phyloP scores from a whole-genome alignment of 2,329 filamentous ascomycete species.

The Pseudogymnoascus pannorum region DNA sequence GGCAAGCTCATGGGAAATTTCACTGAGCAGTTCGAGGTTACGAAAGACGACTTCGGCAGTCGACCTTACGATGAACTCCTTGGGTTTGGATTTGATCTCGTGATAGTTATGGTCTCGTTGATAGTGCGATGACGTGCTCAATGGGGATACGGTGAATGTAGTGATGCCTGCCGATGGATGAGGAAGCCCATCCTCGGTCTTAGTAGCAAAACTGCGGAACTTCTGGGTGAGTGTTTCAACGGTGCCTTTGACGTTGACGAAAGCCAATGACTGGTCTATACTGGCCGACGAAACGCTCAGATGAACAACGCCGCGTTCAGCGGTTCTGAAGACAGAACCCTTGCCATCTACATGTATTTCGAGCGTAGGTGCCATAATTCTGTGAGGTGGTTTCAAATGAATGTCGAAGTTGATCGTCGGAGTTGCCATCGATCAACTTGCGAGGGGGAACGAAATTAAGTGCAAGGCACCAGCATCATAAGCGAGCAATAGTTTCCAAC shows the following conservation, averaged over 20 bases:
- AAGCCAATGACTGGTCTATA: background rate
- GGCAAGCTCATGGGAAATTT: conserved; percentile 14
- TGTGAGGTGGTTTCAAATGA: background rate
- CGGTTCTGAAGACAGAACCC: conserved; percentile 17
- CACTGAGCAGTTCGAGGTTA: conserved; percentile 15
- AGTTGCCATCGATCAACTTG: background rate
- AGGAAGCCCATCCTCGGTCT: conserved; percentile 16
- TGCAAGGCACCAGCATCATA: background rate
- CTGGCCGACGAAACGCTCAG: conserved; percentile 11
- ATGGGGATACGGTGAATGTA: conserved; percentile 16
- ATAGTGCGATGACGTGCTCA: conserved; percentile 11
- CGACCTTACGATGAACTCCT: conserved; percentile 12
- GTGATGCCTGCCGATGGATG: conserved; percentile 19
- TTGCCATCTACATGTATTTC: conserved; percentile 18
- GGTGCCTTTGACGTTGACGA: conserved; percentile 11
- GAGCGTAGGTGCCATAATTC: conserved; percentile 15
- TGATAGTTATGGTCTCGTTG: background rate
- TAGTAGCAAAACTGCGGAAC: conserved; percentile 15
- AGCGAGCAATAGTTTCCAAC: background rate
- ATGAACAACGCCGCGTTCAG: conserved; percentile 18
- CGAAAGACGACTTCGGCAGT: conserved; percentile 19
- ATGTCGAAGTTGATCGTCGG: background rate
- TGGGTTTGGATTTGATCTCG: conserved; percentile 4
- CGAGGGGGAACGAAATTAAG: background rate
- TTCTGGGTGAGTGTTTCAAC: conserved; percentile 12